Conservation (phyloP, 225 moss, liverwort and hornwort genomes). For the Bryoerythrophyllum caledonicum region DNA sequence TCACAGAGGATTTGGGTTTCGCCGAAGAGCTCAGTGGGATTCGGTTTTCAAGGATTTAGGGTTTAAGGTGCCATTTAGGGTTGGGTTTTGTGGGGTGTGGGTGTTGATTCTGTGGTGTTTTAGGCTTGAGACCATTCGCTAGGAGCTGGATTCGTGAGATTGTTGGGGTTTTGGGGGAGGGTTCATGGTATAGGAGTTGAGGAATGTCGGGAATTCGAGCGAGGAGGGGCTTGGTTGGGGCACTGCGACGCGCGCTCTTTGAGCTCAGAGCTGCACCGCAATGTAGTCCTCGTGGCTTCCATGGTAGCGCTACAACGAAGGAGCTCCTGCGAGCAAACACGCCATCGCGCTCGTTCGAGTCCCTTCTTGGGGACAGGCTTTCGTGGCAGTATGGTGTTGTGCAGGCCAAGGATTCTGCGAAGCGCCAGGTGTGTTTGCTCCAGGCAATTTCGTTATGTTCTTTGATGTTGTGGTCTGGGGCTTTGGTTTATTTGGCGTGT, state of each 20-base stretch:
- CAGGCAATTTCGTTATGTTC: neutral
- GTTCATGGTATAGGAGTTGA: constrained; percentile 27
- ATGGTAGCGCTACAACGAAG: neutral
- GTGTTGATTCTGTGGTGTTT: neutral
- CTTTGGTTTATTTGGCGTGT: neutral
- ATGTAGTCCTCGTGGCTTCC: constrained; percentile 10
- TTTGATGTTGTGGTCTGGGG: neutral
- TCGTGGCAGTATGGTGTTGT: constrained; percentile 9
- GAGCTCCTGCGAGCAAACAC: constrained; percentile 8
- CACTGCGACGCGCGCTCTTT: constrained; percentile 7
- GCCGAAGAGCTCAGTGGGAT: neutral
- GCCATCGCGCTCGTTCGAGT: constrained; percentile 27
- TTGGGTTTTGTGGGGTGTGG: neutral
- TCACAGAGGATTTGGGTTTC: neutral
- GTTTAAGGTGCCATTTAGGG: neutral
- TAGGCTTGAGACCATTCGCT: neutral
- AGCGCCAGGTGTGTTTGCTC: constrained; percentile 23
- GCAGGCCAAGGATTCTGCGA: neutral
- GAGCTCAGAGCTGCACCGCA: constrained; percentile 11
- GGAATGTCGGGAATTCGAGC: constrained; percentile 48
- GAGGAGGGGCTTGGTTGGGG: constrained; percentile 23
- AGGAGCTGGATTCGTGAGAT: neutral
- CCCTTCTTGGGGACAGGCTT: constrained; percentile 16
- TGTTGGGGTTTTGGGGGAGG: neutral
- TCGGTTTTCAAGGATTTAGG: neutral